Percentiles rank a stretch among this genome's conserved stretches.
These are phyloP conservation scores for Cadophora malorum DNA, from an alignment of 2,329 filamentous ascomycete genomes.

Conservation along the genomic window DNA sequence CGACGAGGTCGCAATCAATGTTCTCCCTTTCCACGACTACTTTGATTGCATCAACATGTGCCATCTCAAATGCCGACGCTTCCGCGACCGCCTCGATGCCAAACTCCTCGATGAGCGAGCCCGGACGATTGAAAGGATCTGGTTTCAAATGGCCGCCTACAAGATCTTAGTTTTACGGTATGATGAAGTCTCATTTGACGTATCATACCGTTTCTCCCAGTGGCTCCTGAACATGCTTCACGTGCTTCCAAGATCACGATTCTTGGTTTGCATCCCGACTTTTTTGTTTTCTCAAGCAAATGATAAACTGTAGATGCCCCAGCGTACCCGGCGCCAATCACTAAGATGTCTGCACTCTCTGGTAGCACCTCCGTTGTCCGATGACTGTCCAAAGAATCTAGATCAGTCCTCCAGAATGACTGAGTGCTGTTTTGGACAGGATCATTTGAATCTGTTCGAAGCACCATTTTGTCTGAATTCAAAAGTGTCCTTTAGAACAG, in stretches of 20 bases:
- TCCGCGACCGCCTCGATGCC: constrained; percentile 48
- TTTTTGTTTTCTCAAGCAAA: constrained; percentile 39
- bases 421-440: constrained; percentile 13
- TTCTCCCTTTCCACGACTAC: constrained; percentile 48
- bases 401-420: constrained; percentile 33
- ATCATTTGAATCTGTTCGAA: neutral
- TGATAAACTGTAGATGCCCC: constrained; percentile 37
- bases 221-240: constrained; percentile 46
- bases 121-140: constrained; percentile 42
- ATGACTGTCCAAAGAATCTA: constrained; percentile 29
- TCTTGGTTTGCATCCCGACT: constrained; percentile 35
- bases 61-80: constrained; percentile 48
- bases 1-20: constrained; percentile 51
- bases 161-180: no score
- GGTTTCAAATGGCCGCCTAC: constrained; percentile 48
- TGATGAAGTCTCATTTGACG: no score
- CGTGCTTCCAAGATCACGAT: constrained; percentile 52
- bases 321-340: constrained; percentile 36
- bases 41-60: constrained; percentile 48
- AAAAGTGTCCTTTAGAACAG: no score
- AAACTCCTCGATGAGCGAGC: constrained; percentile 34
- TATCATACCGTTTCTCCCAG: constrained; percentile 50
- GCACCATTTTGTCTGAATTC: no score
- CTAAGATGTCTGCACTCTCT: constrained; percentile 32
- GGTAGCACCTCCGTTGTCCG: constrained; percentile 31